phyloP scores from a whole-genome alignment of 1,284 basidiomycete species.

The Cryptococcus sp. region DNA sequence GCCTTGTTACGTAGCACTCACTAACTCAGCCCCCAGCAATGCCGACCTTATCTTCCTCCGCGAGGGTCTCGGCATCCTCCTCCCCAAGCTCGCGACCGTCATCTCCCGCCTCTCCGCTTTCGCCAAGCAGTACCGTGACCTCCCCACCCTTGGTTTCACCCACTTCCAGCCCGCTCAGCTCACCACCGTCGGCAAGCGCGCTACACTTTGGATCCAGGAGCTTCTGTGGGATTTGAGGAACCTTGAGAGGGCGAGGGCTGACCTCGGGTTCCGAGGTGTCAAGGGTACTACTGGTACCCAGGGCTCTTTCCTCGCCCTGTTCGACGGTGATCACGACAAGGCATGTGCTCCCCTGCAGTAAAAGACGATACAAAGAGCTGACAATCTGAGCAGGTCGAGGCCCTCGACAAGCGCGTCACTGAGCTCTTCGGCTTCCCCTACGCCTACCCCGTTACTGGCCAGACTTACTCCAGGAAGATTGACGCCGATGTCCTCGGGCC shows the following conservation, averaged over 20 bases:
- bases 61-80: conserved; percentile 75
- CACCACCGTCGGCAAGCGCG: conserved; percentile 98
- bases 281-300: conserved; percentile 99
- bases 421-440: conserved; percentile 87
- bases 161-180: conserved; percentile 99
- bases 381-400: conserved; percentile 65
- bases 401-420: conserved; percentile 84
- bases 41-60: conserved; percentile 97
- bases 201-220: conserved; percentile 97
- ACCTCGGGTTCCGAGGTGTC: conserved; percentile 95
- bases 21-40: conserved; percentile 59
- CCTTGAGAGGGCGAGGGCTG: conserved; percentile 82
- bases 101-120: conserved; percentile 84
- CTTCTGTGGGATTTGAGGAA: conserved; percentile 96
- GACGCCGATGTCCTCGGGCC: conserved; percentile 90
- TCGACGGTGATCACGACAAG: conserved; percentile 93
- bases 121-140: conserved; percentile 66
- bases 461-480: conserved; percentile 98
- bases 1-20: not conserved
- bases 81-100: conserved; percentile 81
- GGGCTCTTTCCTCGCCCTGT: conserved; percentile 89
- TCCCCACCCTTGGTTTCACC: conserved; percentile 93
- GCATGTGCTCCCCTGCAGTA: conserved; percentile 43
- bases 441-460: conserved; percentile 95
- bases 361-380: not conserved